Evolutionary conservation across 23 red algal species (phyloP).

Genomic region (Gracilaria caudata): DNA sequence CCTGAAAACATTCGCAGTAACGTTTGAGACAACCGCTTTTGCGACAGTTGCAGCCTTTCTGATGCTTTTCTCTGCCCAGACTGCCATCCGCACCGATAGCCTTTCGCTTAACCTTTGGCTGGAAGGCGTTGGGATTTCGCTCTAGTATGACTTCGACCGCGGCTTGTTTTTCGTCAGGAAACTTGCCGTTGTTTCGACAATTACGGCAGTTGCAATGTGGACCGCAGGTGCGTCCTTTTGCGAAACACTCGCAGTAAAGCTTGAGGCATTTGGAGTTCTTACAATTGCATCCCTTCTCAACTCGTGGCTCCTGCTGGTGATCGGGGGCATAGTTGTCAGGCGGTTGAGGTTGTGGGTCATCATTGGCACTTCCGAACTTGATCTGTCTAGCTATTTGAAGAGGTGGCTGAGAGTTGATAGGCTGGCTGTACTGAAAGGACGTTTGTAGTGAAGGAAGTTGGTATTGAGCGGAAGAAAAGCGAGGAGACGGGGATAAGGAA

Average conservation of each 20-base stretch:
- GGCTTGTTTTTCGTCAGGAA: constrained; percentile 36
- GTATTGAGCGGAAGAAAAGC: not conserved
- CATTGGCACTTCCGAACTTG: constrained; percentile 30
- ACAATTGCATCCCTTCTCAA: constrained; percentile 81
- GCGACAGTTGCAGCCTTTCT: constrained; percentile 91
- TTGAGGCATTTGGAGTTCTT: constrained; percentile 91
- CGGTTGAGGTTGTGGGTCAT: constrained; percentile 12
- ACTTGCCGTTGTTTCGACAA: constrained; percentile 80
- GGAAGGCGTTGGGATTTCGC: constrained; percentile 91
- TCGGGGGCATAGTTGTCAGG: not conserved
- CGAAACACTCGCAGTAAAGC: constrained; percentile 98
- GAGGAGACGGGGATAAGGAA: constrained; percentile 10
- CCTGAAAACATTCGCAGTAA: constrained; percentile 96
- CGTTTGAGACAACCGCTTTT: constrained; percentile 91
- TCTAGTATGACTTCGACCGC: constrained; percentile 79
- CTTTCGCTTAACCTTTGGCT: constrained; percentile 79
- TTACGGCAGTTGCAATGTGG: constrained; percentile 83
- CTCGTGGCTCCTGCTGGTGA: not conserved
- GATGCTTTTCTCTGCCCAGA: constrained; percentile 63
- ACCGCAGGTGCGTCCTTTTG: constrained; percentile 72
- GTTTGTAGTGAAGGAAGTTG: not conserved
- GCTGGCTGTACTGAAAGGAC: constrained; percentile 21
- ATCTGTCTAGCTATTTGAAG: constrained; percentile 36
- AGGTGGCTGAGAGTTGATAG: constrained; percentile 7
- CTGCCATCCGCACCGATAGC: not conserved